These are phyloP conservation scores for Rostrohypoxylon terebratum DNA, from an alignment of 495 filamentous ascomycete species.

Conservation along the genomic window DNA sequence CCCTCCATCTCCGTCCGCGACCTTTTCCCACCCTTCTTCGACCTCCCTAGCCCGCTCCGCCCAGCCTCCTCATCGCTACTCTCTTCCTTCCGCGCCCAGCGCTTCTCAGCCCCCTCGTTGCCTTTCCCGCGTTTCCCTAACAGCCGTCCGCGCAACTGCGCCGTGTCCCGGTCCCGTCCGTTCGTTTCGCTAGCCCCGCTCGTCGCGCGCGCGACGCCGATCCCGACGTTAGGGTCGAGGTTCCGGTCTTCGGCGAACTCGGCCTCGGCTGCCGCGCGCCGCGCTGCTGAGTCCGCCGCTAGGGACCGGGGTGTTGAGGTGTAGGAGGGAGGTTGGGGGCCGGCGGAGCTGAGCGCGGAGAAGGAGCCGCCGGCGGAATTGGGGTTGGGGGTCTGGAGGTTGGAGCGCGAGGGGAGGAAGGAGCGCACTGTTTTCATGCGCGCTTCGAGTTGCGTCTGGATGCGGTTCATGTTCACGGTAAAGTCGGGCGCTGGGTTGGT, in stretches of 20 bases:
- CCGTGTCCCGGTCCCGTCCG: conserved; percentile 34
- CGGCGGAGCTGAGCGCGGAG: conserved; percentile 48
- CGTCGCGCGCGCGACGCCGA: conserved; percentile 42
- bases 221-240: conserved; percentile 53
- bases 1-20: conserved; percentile 14
- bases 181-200: not conserved
- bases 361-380: conserved; percentile 39
- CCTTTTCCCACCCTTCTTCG: conserved; percentile 53
- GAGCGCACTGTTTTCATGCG: conserved; percentile 38
- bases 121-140: conserved; percentile 44
- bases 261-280: conserved; percentile 32
- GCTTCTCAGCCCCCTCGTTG: conserved; percentile 20
- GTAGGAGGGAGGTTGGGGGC: not conserved
- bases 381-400: conserved; percentile 21
- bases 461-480: conserved; percentile 53
- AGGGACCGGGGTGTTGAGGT: not conserved
- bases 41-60: conserved; percentile 65
- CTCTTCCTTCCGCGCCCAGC: conserved; percentile 50
- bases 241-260: conserved; percentile 46
- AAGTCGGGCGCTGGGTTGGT: conserved; percentile 51
- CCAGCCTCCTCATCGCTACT: conserved; percentile 72
- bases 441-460: conserved; percentile 48
- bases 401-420: conserved; percentile 36
- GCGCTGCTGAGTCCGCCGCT: conserved; percentile 1
- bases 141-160: conserved; percentile 47